Conservation (phyloP, 192 early-diverging fungal species). For the Gryganskiella cystojenkinii region DNA sequence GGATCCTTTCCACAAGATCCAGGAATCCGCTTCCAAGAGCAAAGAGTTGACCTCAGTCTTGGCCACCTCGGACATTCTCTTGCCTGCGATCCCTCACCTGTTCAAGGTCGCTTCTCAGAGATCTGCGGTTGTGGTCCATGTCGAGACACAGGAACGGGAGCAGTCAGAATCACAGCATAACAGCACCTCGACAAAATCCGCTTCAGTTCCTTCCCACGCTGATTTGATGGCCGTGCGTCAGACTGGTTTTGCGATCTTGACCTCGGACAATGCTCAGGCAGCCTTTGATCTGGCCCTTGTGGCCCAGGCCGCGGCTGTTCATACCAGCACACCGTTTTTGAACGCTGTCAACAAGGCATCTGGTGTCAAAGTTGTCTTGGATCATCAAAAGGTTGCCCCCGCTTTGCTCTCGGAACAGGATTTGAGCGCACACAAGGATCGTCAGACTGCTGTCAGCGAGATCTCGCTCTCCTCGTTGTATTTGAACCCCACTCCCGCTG, state of each 20-base stretch:
- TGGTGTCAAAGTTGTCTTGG: conserved; percentile 21
- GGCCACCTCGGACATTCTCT: conserved; percentile 44
- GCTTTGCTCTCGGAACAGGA: conserved; percentile 53
- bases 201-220: conserved; percentile 45
- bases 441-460: conserved; percentile 48
- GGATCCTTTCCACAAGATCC: conserved; percentile 45
- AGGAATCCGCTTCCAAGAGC: conserved; percentile 26
- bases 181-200: conserved; percentile 1
- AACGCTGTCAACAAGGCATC: conserved; percentile 68
- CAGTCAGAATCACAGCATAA: conserved; percentile 35
- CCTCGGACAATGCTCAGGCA: conserved; percentile 81
- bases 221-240: conserved; percentile 80
- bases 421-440: conserved; percentile 52
- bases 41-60: conserved; percentile 44
- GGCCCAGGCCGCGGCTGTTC: conserved; percentile 77
- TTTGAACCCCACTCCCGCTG: conserved; percentile 19
- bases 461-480: conserved; percentile 44
- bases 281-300: conserved; percentile 85
- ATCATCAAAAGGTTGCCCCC: conserved; percentile 40
- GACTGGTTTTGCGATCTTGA: conserved; percentile 81
- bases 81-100: conserved; percentile 66
- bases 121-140: conserved; percentile 65
- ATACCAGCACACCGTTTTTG: conserved; percentile 67
- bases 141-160: conserved; percentile 57
- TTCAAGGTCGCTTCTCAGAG: conserved; percentile 60